Percentiles rank a stretch among this genome's conserved stretches.
phyloP scores from a whole-genome alignment of 2,329 filamentous ascomycete genomes.

The Aquanectria penicillioides region DNA sequence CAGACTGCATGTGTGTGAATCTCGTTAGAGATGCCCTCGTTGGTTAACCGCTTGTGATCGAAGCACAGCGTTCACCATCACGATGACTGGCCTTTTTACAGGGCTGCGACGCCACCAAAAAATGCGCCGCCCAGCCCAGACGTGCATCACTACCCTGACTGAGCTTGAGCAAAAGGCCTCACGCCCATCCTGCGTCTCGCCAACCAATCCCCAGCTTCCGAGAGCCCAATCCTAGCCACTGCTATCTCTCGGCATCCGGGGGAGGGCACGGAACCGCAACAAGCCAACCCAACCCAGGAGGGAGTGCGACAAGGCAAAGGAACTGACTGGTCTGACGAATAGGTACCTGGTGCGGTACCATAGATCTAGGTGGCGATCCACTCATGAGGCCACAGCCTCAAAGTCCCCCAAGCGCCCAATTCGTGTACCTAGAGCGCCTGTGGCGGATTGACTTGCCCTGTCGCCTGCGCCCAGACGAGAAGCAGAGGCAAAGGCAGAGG shows the following conservation, averaged over 20 bases:
- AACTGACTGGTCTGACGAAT: too few relatives aligned
- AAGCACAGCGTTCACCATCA: too few relatives aligned
- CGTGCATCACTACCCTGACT: constrained; percentile 14
- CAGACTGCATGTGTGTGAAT: not conserved
- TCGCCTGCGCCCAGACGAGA: constrained; percentile 25
- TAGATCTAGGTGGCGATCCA: too few relatives aligned
- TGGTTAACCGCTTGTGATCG: too few relatives aligned
- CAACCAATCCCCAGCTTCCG: constrained; percentile 27
- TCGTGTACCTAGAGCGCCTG: too few relatives aligned
- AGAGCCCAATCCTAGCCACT: constrained; percentile 25
- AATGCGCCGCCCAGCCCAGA: not conserved
- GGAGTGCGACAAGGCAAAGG: too few relatives aligned
- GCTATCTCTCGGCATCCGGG: constrained; percentile 32
- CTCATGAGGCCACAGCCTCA: not conserved
- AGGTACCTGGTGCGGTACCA: too few relatives aligned
- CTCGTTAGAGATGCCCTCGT: too few relatives aligned
- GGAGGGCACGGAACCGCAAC: constrained; percentile 23
- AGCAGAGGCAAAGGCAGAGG: constrained; percentile 3
- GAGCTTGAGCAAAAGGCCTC: constrained; percentile 27
- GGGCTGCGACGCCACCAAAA: constrained; percentile 3
- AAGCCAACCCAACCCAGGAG: too few relatives aligned
- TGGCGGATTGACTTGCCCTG: constrained; percentile 19
- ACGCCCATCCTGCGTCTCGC: constrained; percentile 5
- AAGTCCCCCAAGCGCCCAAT: not conserved
- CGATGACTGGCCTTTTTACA: too few relatives aligned